phyloP scores from a whole-genome alignment of 495 filamentous ascomycete species.

The Stereocaulon alpinum region DNA sequence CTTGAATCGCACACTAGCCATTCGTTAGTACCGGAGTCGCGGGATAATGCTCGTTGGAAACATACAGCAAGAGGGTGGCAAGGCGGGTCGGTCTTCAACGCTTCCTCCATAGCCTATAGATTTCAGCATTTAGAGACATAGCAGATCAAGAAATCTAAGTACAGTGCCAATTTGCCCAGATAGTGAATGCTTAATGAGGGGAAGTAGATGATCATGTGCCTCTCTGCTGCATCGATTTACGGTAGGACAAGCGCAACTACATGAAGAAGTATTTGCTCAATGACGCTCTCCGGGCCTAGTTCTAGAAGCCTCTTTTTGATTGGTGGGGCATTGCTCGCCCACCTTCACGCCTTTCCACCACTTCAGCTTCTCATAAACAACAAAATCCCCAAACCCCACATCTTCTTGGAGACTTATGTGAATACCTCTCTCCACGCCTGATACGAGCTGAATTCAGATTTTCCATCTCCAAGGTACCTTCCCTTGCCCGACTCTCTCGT shows the following conservation, averaged over 20 bases:
- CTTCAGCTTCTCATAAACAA: conserved; percentile 2
- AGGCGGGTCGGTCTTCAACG: conserved; percentile 63
- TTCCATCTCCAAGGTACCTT: neutral
- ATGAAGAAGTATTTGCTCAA: neutral
- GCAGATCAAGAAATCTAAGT: neutral
- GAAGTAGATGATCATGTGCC: neutral
- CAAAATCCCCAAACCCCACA: neutral
- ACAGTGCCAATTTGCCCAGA: neutral
- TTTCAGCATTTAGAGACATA: neutral
- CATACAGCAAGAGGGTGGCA: conserved; percentile 83
- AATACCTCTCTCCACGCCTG: neutral
- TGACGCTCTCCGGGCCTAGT: neutral
- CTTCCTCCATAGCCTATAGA: conserved; percentile 49
- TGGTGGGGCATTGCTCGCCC: conserved; percentile 6
- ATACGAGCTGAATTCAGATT: no score
- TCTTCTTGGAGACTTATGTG: neutral
- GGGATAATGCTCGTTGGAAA: conserved; percentile 21
- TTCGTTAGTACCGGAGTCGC: conserved; percentile 13
- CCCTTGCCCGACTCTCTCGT: neutral
- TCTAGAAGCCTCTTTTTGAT: conserved; percentile 10
- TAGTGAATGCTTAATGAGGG: neutral
- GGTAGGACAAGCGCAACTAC: neutral
- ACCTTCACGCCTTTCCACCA: neutral
- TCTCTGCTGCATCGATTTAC: neutral
- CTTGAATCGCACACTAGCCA: conserved; percentile 76